Conservation (phyloP, 306 rosid genomes). For the Dalbergia oliveri region DNA sequence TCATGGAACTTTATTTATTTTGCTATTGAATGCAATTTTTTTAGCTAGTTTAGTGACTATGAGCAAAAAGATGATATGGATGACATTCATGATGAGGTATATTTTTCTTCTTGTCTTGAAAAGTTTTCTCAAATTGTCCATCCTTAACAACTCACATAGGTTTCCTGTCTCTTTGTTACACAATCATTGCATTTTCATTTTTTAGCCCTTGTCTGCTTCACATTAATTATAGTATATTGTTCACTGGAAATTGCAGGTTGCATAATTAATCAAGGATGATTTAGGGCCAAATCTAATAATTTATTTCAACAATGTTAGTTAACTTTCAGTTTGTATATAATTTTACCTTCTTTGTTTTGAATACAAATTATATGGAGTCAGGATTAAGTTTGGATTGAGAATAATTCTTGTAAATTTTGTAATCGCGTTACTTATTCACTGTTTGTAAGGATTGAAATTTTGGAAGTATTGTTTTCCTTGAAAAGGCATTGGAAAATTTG, state of each 20-base stretch:
- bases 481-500: constrained; percentile 57
- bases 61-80: constrained; percentile 79
- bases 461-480: constrained; percentile 14
- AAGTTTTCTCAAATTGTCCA: constrained; percentile 22
- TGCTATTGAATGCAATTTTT: constrained; percentile 71
- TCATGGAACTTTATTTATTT: background rate
- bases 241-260: constrained; percentile 50
- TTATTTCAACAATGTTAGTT: constrained; percentile 76
- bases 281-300: constrained; percentile 92
- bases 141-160: background rate
- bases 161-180: background rate
- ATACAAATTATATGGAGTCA: background rate
- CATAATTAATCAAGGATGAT: constrained; percentile 82
- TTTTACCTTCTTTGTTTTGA: constrained; percentile 28
- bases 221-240: constrained; percentile 44
- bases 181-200: background rate
- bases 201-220: background rate
- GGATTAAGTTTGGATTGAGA: background rate
- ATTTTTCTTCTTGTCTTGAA: constrained; percentile 18
- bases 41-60: constrained; percentile 69
- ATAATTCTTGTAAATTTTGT: background rate
- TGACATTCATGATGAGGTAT: constrained; percentile 88
- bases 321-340: constrained; percentile 13
- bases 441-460: background rate
- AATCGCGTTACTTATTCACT: background rate